phyloP scores from a whole-genome alignment of 139 green algal species.

The Coelastrella sp. region DNA sequence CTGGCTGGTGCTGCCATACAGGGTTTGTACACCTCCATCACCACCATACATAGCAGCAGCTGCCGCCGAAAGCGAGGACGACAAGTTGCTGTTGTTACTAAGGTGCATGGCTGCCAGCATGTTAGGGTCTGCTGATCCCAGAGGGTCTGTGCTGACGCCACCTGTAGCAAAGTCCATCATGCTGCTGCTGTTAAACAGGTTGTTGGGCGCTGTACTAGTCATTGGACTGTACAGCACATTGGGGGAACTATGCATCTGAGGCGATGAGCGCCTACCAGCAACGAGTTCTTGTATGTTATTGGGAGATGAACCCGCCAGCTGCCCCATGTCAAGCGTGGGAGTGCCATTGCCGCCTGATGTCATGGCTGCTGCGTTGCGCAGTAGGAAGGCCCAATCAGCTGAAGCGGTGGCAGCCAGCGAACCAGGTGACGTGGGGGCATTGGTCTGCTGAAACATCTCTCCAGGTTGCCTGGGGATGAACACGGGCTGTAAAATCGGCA shows the following conservation, averaged over 20 bases:
- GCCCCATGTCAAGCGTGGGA: background rate
- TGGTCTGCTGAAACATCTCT: background rate
- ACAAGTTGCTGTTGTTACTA: constrained; percentile 11
- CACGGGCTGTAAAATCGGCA: constrained; percentile 16
- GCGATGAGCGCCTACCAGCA: background rate
- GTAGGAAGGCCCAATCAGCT: constrained; percentile 20
- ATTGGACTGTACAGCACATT: constrained; percentile 22
- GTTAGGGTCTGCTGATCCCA: constrained; percentile 6
- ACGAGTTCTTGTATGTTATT: constrained; percentile 8
- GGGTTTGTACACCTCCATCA: constrained; percentile 32
- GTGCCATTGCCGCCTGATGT: background rate
- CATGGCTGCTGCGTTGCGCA: constrained; percentile 34
- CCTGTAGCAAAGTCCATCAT: background rate
- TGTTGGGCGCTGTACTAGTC: background rate
- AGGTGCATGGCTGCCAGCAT: background rate
- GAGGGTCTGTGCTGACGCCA: background rate
- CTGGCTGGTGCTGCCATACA: constrained; percentile 14
- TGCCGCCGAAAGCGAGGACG: background rate
- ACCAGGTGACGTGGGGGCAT: background rate
- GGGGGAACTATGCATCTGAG: constrained; percentile 2
- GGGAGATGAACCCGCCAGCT: background rate
- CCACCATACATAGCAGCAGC: constrained; percentile 32
- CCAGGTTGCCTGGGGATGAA: constrained; percentile 23
- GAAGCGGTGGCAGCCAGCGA: background rate
- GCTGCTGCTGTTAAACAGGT: constrained; percentile 10